These are phyloP conservation scores for Exophiala alcalophila DNA, from an alignment of 2,329 filamentous ascomycete genomes.

Conservation along the genomic window DNA sequence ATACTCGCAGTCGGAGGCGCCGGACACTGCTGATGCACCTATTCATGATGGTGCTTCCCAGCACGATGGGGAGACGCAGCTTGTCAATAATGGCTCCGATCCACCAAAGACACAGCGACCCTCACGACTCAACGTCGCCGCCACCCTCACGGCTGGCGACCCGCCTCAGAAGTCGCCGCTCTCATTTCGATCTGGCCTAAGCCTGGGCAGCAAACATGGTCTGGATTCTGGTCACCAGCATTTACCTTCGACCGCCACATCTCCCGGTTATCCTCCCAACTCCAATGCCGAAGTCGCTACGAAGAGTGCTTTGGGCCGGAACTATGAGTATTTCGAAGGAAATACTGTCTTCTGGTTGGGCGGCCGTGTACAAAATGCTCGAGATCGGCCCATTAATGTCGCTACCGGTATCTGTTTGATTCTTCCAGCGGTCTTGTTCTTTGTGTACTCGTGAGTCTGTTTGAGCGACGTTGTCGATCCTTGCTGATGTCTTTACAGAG, in stretches of 20 bases:
- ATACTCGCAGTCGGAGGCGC: slow-evolving; percentile 69
- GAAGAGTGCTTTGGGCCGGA: slow-evolving; percentile 58
- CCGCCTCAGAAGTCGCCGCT: slow-evolving; percentile 68
- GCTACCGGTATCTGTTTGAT: slow-evolving; percentile 78
- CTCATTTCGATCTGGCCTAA: slow-evolving; percentile 74
- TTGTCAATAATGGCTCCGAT: slow-evolving; percentile 15
- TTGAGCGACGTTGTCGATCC: slow-evolving; percentile 23
- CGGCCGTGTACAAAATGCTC: slow-evolving; percentile 83
- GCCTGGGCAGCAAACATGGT: slow-evolving; percentile 58
- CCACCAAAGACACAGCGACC: slow-evolving; percentile 42
- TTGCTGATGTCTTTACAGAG: slow-evolving; percentile 43
- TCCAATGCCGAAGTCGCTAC: slow-evolving; percentile 38
- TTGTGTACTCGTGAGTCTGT: slow-evolving; percentile 65
- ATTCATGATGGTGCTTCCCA: slow-evolving; percentile 24
- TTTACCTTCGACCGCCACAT: slow-evolving; percentile 75
- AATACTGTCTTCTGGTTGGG: slow-evolving; percentile 88
- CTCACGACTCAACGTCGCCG: slow-evolving; percentile 60
- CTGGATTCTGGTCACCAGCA: slow-evolving; percentile 70
- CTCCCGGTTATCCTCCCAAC: slow-evolving; percentile 60
- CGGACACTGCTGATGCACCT: slow-evolving; percentile 51
- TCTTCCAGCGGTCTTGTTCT: slow-evolving; percentile 77
- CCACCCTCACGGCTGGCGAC: slow-evolving; percentile 54
- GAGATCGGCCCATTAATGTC: slow-evolving; percentile 83
- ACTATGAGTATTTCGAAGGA: slow-evolving; percentile 89
- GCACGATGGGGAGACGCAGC: slow-evolving; percentile 18